Evolutionary conservation across 495 filamentous ascomycete species (phyloP), one percentile per base, ranked within the genome.

Genomic region (Aspergillus taichungensis): DNA sequence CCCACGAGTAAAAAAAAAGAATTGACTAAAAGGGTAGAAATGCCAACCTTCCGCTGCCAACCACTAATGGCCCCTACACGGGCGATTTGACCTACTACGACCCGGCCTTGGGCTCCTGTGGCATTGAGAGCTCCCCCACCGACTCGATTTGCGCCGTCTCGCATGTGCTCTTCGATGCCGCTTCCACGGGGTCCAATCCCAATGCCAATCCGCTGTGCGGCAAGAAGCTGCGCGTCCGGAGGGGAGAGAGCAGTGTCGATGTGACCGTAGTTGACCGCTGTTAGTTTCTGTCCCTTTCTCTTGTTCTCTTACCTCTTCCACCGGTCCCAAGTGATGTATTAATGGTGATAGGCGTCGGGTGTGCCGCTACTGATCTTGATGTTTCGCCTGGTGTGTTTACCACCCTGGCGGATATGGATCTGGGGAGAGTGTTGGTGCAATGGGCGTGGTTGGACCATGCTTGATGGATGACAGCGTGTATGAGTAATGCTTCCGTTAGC

Each of bases 241-340:
- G 79, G 27, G 64, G 71, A 29, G 72, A 69, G n/a, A 57, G 57
- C 14, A 78, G 71, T 32, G 68, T 85, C 0, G 80, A 84, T 57
- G 76, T 88, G 5, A 80, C 60, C 34, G 79, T 94, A 0, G 84
- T 88, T 10, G 87, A 92, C 68, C 66, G 85, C 30, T 91, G 87
- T 65, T 71, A 55, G 10, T 42, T 42, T 33, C 46, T 43, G 52
- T 11, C 28, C 34, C 31, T 32, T 49, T 54, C 14, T 8, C 30
- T 30, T 27, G 27, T 18, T 8, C 43, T 27, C 33, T 18, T 24
- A 24, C 8, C 30, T 14, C 5, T 13, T 13, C 40, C 1, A 29
- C 13, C 8, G 2, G 18, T 41, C 29, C 6, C 37, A 13, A 12
- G 18, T 43, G 14, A 36, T 34, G 3, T 45, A 10, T 10, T 14